A percentile compares a stretch with the other conserved stretches of the same genome.
Evolutionary conservation across 495 filamentous ascomycete genomes (phyloP).

Genomic region (Trichocladium uniseriatum): DNA sequence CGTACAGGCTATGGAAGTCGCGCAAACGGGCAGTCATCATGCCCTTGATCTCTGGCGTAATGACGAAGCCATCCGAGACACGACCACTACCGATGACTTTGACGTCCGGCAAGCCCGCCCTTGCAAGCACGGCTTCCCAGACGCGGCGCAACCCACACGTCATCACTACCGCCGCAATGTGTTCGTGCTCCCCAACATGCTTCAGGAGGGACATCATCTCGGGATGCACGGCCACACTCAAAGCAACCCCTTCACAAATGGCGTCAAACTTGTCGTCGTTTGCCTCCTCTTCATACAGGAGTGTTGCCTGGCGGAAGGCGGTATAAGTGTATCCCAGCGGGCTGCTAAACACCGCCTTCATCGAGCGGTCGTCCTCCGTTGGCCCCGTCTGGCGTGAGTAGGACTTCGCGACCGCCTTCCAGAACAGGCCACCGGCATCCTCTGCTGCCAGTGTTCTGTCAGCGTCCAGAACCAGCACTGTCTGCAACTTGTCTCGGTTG

Average conservation of each 20-base stretch:
- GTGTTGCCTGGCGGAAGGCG: conserved; percentile 48
- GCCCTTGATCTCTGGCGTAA: conserved; percentile 46
- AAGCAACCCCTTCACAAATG: conserved; percentile 41
- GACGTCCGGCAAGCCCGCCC: conserved; percentile 38
- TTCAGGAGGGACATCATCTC: conserved; percentile 43
- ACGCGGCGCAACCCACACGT: conserved; percentile 49
- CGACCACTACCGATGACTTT: conserved; percentile 49
- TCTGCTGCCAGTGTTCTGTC: conserved; percentile 48
- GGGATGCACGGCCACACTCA: conserved; percentile 36
- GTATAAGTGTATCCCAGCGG: conserved; percentile 44
- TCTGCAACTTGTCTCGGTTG: conserved; percentile 25
- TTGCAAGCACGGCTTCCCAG: conserved; percentile 49
- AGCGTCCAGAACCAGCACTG: conserved; percentile 48
- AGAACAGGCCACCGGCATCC: conserved; percentile 50
- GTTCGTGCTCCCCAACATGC: conserved; percentile 20
- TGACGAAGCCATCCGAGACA: conserved; percentile 40
- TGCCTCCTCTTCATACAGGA: conserved; percentile 46
- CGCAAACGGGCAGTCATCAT: conserved; percentile 37
- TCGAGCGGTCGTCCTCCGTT: conserved; percentile 13
- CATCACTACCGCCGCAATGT: conserved; percentile 46
- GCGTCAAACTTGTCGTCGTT: conserved; percentile 38
- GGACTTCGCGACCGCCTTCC: conserved; percentile 25
- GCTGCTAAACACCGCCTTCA: conserved; percentile 44
- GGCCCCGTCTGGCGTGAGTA: background rate
- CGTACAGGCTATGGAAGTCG: conserved; percentile 28